Evolutionary conservation across 331 rosid genomes (phyloP).

Genomic region (Malus hybrid): DNA sequence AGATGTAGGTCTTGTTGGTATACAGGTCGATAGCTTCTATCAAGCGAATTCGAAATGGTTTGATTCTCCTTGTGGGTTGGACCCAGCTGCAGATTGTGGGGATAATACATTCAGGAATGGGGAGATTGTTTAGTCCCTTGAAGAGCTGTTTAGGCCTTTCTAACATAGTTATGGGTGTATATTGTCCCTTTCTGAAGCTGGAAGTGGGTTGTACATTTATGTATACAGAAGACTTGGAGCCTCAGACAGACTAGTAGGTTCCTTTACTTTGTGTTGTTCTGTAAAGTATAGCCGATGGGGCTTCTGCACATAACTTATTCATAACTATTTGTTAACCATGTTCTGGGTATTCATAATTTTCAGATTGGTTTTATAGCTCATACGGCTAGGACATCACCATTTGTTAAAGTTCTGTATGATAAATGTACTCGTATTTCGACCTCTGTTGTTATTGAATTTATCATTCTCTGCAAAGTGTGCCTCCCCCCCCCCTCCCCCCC

Average conservation of each 20-base stretch:
- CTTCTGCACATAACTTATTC: slow-evolving; percentile 55
- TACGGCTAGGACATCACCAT: slow-evolving; percentile 3
- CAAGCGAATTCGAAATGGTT: slow-evolving; percentile 92
- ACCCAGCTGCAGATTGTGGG: slow-evolving; percentile 80
- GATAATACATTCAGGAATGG: slow-evolving; percentile 83
- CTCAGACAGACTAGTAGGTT: slow-evolving; percentile 43
- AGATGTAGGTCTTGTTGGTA: slow-evolving; percentile 90
- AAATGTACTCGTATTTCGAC: slow-evolving; percentile 13
- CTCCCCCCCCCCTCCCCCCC: no score
- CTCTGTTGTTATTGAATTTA: slow-evolving; percentile 23
- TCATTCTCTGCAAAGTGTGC: neutral
- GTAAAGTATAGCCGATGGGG: slow-evolving; percentile 73
- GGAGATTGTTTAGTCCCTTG: slow-evolving; percentile 68
- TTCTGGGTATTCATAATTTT: slow-evolving; percentile 31
- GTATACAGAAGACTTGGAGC: slow-evolving; percentile 80
- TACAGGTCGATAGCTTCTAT: slow-evolving; percentile 93
- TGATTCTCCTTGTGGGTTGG: slow-evolving; percentile 97
- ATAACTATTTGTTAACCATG: slow-evolving; percentile 35
- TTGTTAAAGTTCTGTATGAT: slow-evolving; percentile 14
- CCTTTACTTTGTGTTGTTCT: slow-evolving; percentile 55
- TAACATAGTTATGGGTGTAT: slow-evolving; percentile 50
- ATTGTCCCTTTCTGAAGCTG: slow-evolving; percentile 42
- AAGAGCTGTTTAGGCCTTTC: slow-evolving; percentile 35
- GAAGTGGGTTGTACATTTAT: slow-evolving; percentile 86
- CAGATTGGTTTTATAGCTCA: slow-evolving; percentile 16